Percentiles rank a stretch among this genome's conserved stretches.
Conservation (phyloP, 179 eudicot species). For the Pouteria campechiana region DNA sequence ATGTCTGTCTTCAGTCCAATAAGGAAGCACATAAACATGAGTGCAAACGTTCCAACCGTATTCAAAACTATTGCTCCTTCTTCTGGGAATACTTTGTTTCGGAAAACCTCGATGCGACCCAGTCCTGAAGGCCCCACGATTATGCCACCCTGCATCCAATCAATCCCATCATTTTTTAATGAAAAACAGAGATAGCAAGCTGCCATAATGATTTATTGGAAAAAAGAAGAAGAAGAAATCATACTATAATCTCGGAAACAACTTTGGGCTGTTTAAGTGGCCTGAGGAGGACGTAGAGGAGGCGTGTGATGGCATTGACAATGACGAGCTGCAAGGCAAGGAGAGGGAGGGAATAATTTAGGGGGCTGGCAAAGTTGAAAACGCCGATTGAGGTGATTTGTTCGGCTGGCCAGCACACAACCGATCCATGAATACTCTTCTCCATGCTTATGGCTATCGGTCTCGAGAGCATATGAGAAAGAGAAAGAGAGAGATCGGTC, state of each 20-base stretch:
- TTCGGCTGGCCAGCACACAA: slow-evolving; percentile 13
- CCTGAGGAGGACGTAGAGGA: slow-evolving; percentile 22
- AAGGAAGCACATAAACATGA: slow-evolving; percentile 32
- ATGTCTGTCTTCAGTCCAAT: slow-evolving; percentile 41
- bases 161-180: background rate
- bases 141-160: slow-evolving; percentile 36
- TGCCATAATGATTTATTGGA: background rate
- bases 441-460: too few species aligned
- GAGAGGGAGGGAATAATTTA: slow-evolving; percentile 17
- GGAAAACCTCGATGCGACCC: slow-evolving; percentile 21
- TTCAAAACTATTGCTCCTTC: slow-evolving; percentile 24
- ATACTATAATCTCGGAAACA: slow-evolving; percentile 36
- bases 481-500: too few species aligned
- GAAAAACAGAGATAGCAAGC: background rate
- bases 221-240: background rate
- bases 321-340: slow-evolving; percentile 28
- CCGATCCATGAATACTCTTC: too few species aligned
- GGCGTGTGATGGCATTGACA: slow-evolving; percentile 21
- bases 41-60: slow-evolving; percentile 30
- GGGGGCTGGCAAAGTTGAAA: slow-evolving; percentile 25
- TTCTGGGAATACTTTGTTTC: slow-evolving; percentile 20
- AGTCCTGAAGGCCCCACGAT: slow-evolving; percentile 46
- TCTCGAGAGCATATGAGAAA: too few species aligned
- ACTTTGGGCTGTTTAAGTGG: slow-evolving; percentile 40
- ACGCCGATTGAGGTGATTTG: slow-evolving; percentile 18